Base-by-base conservation (phyloP, 352 stramenopile species). In the Globisporangium sylvaticum region DNA sequence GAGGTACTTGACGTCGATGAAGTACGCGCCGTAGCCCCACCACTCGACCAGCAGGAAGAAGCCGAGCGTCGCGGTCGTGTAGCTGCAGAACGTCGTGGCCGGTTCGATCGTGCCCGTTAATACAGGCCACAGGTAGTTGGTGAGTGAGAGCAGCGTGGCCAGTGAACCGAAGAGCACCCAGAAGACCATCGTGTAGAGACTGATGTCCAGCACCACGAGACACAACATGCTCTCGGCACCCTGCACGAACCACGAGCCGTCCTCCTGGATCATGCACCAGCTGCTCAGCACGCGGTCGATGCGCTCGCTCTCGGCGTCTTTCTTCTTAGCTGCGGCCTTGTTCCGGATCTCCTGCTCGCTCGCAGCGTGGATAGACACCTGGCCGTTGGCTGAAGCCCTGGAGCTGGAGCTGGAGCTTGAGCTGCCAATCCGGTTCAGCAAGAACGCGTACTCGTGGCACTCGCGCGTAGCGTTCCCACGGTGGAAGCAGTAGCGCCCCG, bases 191-290 rank as follows among this genome's bases (percentile, higher is more conserved):
- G 75, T 70, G 70, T 85, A 90, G 34, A 78, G 64, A 53, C 78
- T 76, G 1, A 77, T 87, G 62, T 90, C 82, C 56, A 90, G 62
- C 15, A 87, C 70, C 10, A 87, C 78, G 20, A 90, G 78, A 55
- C 82, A 90, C 52, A 78, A 61, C 69, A 88, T 75, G 39, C 74
- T 84, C 64, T 84, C 67, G 0, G 78, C 78, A 7, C 80, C 82
- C 50, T 84, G 78, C 12, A 87, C 68, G 12, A 87, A 69, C 74
- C 78, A 84, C 25, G 78, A 77, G 32, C 76, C 67, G 12, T 74
- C 63, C 37, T 60, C 60, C 6, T 56, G 29, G 9, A 75, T 63
- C 18, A 65, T 69, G 39, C 82, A 90, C 82, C 80, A 89, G 15
- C 74, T 78, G 8, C 78, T 74, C 0, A 82, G 44, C 2, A 79